A percentile compares a stretch with the other conserved stretches of the same genome.
These are phyloP conservation scores for Candida tibetensis DNA, from an alignment of 805 yeast species.

Conservation along the genomic window DNA sequence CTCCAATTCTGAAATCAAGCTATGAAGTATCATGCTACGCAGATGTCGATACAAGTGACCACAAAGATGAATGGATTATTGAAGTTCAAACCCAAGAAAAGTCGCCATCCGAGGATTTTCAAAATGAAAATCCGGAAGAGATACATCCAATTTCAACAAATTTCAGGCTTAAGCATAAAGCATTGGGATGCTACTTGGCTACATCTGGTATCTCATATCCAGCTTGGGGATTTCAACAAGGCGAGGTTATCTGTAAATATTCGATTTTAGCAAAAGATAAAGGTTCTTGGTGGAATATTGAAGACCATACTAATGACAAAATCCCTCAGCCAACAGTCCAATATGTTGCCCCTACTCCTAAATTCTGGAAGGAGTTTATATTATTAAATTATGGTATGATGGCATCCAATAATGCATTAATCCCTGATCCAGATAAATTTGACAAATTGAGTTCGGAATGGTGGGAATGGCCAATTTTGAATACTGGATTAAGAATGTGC, in stretches of 20 bases:
- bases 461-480: constrained; percentile 81
- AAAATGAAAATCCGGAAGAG: constrained; percentile 45
- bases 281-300: constrained; percentile 79
- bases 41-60: constrained; percentile 64
- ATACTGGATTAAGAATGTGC: constrained; percentile 73
- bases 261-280: constrained; percentile 53
- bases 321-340: constrained; percentile 30
- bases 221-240: constrained; percentile 82
- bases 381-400: constrained; percentile 76
- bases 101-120: constrained; percentile 40
- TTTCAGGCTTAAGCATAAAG: constrained; percentile 63
- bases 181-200: constrained; percentile 72
- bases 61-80: constrained; percentile 85
- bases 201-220: constrained; percentile 69
- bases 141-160: constrained; percentile 76
- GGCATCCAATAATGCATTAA: constrained; percentile 79
- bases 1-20: constrained; percentile 63
- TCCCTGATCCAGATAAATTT: constrained; percentile 69
- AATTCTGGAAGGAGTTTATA: constrained; percentile 65
- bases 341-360: constrained; percentile 41
- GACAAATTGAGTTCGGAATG: constrained; percentile 72
- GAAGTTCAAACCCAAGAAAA: constrained; percentile 68
- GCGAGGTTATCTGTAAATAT: constrained; percentile 70
- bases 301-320: constrained; percentile 57
- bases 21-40: constrained; percentile 92